A percentile compares a stretch with the other conserved stretches of the same genome.
These are phyloP conservation scores for Nothophoma quercina DNA, from an alignment of 2,329 filamentous ascomycete genomes.

Conservation along the genomic window DNA sequence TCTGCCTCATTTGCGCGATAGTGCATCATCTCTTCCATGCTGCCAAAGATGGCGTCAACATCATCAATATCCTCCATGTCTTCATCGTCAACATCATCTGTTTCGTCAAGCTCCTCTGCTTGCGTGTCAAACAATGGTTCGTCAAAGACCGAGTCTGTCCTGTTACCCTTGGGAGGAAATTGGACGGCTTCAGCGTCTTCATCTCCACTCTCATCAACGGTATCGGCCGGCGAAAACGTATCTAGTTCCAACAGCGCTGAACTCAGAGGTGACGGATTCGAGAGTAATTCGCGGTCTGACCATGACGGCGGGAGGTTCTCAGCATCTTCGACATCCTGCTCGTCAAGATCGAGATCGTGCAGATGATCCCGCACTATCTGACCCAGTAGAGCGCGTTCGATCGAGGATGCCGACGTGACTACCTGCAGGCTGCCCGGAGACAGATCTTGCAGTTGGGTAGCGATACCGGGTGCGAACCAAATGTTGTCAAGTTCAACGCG, in stretches of 20 bases:
- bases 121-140: not conserved
- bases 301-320: not conserved
- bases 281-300: not conserved
- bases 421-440: not conserved
- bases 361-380: not conserved
- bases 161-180: too few species aligned
- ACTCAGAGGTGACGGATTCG: not conserved
- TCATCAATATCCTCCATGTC: constrained; percentile 27
- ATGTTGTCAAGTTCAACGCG: not conserved
- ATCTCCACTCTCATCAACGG: not conserved
- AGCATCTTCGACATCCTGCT: not conserved
- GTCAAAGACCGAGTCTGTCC: not conserved
- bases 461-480: constrained; percentile 4
- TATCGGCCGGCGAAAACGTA: not conserved
- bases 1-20: constrained; percentile 17
- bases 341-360: not conserved
- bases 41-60: constrained; percentile 20
- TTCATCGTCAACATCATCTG: constrained; percentile 13
- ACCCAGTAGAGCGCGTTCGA: not conserved
- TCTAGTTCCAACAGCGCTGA: constrained; percentile 2
- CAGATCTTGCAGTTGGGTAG: not conserved
- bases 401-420: not conserved
- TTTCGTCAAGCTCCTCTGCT: constrained; percentile 11
- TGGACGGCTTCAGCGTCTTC: not conserved
- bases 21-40: constrained; percentile 20